Conservation (phyloP, 139 green algal genomes). For the Coelastrella sp. region DNA sequence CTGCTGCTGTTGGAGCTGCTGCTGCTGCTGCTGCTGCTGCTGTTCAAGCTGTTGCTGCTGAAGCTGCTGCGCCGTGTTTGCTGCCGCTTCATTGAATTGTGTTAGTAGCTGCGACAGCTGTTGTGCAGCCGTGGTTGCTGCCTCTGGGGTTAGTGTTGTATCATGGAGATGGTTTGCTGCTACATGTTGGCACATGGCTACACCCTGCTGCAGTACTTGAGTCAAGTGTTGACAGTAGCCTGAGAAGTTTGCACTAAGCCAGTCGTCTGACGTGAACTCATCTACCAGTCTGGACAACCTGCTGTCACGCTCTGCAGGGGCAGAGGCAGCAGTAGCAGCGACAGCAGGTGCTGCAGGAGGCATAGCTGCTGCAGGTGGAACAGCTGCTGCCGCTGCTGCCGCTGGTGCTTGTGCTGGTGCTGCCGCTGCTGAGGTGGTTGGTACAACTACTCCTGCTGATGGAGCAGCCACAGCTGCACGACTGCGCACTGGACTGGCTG, state of each 20-base stretch:
- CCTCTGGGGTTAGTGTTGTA: neutral
- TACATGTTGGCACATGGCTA: neutral
- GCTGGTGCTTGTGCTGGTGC: neutral
- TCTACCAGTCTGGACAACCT: neutral
- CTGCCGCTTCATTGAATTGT: neutral
- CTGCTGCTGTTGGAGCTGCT: neutral
- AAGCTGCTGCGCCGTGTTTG: neutral
- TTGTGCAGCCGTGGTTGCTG: neutral
- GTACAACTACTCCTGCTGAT: neutral
- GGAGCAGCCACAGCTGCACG: neutral
- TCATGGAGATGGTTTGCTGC: too few species aligned
- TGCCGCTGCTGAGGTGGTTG: neutral
- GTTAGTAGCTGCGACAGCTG: neutral
- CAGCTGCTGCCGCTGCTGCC: neutral
- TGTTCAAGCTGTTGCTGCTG: neutral
- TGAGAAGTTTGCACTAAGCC: neutral
- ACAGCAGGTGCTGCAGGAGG: neutral
- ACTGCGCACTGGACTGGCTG: neutral
- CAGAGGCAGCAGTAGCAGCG: neutral
- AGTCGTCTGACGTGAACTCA: neutral
- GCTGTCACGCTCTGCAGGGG: neutral
- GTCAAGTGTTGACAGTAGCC: neutral
- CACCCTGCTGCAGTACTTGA: neutral
- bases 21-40: neutral
- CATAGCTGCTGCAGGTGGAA: neutral